phyloP scores from a whole-genome alignment of 192 early-diverging fungal genomes.

The Lunasporangiospora selenospora region DNA sequence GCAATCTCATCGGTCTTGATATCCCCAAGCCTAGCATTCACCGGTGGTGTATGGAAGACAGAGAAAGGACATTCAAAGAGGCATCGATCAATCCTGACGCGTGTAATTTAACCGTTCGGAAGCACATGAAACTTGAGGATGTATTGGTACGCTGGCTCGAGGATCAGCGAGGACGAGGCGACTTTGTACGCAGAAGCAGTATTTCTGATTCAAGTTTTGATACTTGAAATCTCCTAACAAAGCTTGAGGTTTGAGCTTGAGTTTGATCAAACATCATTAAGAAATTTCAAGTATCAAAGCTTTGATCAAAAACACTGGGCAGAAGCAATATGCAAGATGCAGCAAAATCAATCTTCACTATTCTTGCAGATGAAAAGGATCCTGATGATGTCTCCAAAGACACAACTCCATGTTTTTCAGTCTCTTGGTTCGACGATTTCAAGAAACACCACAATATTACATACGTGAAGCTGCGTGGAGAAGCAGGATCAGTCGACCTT shows the following conservation, averaged over 20 bases:
- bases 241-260: no score
- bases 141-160: slow-evolving; percentile 1
- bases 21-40: not conserved
- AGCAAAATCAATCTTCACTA: not conserved
- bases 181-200: not conserved
- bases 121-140: not conserved
- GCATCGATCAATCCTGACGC: not conserved
- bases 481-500: slow-evolving; percentile 5
- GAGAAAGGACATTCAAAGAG: not conserved
- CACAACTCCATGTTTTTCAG: not conserved
- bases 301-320: no score
- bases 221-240: no score
- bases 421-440: slow-evolving; percentile 2
- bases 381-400: not conserved
- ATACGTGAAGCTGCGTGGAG: slow-evolving; percentile 6
- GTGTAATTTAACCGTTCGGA: not conserved
- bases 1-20: not conserved
- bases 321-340: not conserved
- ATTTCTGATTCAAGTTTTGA: no score
- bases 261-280: no score
- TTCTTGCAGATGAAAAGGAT: slow-evolving; percentile 1
- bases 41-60: not conserved
- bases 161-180: no score
- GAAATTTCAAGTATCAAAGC: no score
- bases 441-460: slow-evolving; percentile 3